Evolutionary conservation across 129 eudicot species (phyloP), one percentile per base, ranked within the genome.

Genomic region (Escallonia rubra): DNA sequence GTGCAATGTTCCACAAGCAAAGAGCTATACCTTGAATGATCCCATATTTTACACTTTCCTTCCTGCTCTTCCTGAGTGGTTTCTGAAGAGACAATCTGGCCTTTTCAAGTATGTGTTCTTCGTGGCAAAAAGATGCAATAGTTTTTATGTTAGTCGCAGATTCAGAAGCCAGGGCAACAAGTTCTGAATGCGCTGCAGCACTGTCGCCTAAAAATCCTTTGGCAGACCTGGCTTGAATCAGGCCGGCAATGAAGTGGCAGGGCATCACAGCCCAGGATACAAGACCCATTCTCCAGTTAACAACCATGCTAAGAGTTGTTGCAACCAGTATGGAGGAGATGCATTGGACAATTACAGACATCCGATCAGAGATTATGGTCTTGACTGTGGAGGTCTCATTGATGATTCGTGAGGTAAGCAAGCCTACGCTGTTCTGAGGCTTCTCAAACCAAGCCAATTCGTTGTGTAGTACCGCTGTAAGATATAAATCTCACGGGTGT

Each of bases 191-290:
- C n/a, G 88, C 77, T 66, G 81, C 79, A 57, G 81, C 76, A 8
- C 66, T 79, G 69, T 79, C 83, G 3, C 96, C 86, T n/a, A 90
- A 79, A 78, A 90, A 90, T 11, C 90, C 95, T 77, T 69, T 86
- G 58, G 96, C 88, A 12, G 96, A 89, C 77, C 83, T 81, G 47
- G 95, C 90, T 84, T 89, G 96, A 79, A 90, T 79, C 23, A 90
- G 81, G 8, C 96, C 94, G 43, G 90, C 93, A 3, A 86, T 86
- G 85, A 86, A 90, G 81, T 86, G 96, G 79, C 95, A 90, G 34
- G 96, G 96, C 94, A 90, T 90, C 53, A 86, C 94, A 3, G 96
- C 95, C 94, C 94, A 89, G 41, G 96, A 90, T 67, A 89, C 96
- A 7, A 89, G 82, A 61, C 82, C 93, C 96, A 89, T 89, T 72